Base-by-base conservation (phyloP, 768 basidiomycete genomes). In the Ramaria sp. region DNA sequence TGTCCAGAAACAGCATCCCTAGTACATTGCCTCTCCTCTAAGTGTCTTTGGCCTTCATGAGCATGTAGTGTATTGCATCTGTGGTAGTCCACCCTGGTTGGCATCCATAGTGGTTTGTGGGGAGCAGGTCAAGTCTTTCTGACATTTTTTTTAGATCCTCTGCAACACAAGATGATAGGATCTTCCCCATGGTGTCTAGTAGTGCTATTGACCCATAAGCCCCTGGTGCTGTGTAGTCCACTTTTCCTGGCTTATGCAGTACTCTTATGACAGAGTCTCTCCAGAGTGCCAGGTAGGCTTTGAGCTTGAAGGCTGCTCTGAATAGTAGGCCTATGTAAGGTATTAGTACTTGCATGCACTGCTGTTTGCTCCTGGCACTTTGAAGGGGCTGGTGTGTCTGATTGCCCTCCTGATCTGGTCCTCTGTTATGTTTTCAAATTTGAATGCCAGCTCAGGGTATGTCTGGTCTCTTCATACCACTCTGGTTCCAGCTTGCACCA, bases 181-280 rank as follows among this genome's bases (percentile, higher is more conserved):
- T 22, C 39, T 27, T 74, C 68, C 52, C 75, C 62, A 10, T 72
- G 62, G 56, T 60, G 37, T 39, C 22, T 13, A 53, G 39, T 7
- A 59, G 41, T 1, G 58, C 59, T 9, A 59, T 37, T 4, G 47
- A 52, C 65, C 83, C 79, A 63, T 68, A 69, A 37, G 82, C 69
- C 79, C 82, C 83, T 20, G 60, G 34, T 24, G 38, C 55, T 38
- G 57, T 22, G 55, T 59, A 51, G 46, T 59, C 51, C n/a, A 38
- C 17, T 20, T 53, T 54, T 7, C 53, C 42, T 20, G 53, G 53
- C 27, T 57, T 57, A 0, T 27, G 46, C 22, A 34, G 52, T 0
- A 53, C 13, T 0, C 60, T 42, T 0, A 53, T 54, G 0, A 49
- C 46, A 15, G 62, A 49, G 7, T 50, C 33, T 17, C 19, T 47